Evolutionary conservation across 352 stramenopile species (phyloP).

Genomic region (Globisporangium parvum): DNA sequence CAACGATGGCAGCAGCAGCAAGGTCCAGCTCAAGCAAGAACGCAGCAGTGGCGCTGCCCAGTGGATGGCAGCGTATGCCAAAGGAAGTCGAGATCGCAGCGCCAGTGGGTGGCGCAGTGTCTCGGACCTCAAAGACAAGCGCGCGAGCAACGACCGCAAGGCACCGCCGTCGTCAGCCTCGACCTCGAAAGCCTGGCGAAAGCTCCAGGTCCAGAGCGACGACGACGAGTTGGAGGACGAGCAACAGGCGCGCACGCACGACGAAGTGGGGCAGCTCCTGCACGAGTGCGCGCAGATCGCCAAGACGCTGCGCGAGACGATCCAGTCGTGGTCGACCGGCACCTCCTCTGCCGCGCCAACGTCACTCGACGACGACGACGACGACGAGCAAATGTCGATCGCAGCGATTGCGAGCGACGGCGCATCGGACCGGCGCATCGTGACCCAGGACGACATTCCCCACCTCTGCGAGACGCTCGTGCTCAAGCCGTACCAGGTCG

Average conservation of each 20-base stretch:
- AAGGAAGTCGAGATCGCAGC: not conserved
- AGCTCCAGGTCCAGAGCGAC: slow-evolving; percentile 11
- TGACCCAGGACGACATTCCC: slow-evolving; percentile 68
- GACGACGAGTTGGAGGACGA: slow-evolving; percentile 46
- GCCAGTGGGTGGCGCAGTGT: slow-evolving; percentile 12
- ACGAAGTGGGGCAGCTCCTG: slow-evolving; percentile 64
- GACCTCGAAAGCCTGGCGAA: not conserved
- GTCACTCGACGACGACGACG: slow-evolving; percentile 28
- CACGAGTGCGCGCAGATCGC: slow-evolving; percentile 60
- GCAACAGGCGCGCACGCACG: slow-evolving; percentile 49
- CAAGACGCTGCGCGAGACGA: slow-evolving; percentile 49
- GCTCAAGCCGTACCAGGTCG: slow-evolving; percentile 83
- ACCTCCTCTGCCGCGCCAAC: slow-evolving; percentile 16
- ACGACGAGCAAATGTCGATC: slow-evolving; percentile 48
- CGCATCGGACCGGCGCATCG: slow-evolving; percentile 29
- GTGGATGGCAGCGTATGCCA: slow-evolving; percentile 59
- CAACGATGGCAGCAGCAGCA: slow-evolving; percentile 25
- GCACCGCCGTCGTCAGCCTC: not conserved
- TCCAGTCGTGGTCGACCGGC: slow-evolving; percentile 52
- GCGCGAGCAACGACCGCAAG: slow-evolving; percentile 1
- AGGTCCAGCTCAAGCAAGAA: slow-evolving; percentile 29
- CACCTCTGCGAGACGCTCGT: slow-evolving; percentile 60
- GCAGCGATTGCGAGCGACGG: slow-evolving; percentile 26
- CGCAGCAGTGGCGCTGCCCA: slow-evolving; percentile 5
- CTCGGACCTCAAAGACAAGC: slow-evolving; percentile 13